Evolutionary conservation across 1,139 yeast species (phyloP), one percentile per base, ranked within the genome.

Genomic region (Neolecta irregularis): DNA sequence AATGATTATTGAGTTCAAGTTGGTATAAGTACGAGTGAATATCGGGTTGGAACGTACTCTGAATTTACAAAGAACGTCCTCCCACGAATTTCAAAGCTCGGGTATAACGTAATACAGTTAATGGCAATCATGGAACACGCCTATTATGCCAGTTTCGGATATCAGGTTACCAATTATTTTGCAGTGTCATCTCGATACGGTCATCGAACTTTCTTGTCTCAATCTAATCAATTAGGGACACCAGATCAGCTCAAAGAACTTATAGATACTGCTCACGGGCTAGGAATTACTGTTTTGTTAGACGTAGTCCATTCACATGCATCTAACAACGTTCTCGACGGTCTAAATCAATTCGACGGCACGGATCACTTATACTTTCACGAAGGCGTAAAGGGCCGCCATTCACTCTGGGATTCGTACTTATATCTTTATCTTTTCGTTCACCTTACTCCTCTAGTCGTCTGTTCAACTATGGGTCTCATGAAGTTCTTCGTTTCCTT

Each of bases 111-210:
- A 5, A 77, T 88, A 48, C 98, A 88, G 57, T 65, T 88, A 51
- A 88, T 88, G 98, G 95, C 98, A 0, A 68, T 88, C 35, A 88
- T 88, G 98, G 98, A 88, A 56, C 98, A 88, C 54, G 96, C 98
- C 1, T 88, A 88, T 56, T 88, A 88, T 53, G 98, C 96, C 1
- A 80, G 93, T 1, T 88, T 88, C 55, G 98, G 98, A 5, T 88
- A 88, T 55, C 98, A 88, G 55, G 74, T 88, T 22, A 85, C 96
- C 26, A 79, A 77, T 41, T 88, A 85, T 52, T 88, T 80, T 54
- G 96, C 96, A 1, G 66, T 69, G 20, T 74, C 91, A 30, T 83
- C 95, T 6, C 67, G 96, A 44, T 88, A 64, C 49, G 98, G 98
- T 19, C 33, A 26, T n/a, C 19, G 19, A 13, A 2, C 9, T 11